Evolutionary conservation across 2,329 filamentous ascomycete genomes (phyloP).

Genomic region (Nakataea oryzae): DNA sequence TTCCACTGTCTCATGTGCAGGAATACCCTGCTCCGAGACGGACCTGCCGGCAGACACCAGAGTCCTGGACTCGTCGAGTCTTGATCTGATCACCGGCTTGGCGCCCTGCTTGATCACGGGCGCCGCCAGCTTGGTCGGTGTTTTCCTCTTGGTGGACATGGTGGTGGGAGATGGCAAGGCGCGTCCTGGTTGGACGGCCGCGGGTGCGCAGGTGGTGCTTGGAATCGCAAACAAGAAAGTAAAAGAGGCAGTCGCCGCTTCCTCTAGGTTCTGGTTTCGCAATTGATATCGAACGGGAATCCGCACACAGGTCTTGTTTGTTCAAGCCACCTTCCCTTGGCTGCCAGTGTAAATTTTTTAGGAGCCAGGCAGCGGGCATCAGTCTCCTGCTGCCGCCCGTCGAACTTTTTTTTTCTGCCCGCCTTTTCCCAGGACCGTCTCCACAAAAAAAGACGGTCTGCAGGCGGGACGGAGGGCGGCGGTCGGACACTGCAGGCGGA

Average conservation of each 20-base stretch:
- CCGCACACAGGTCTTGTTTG: neutral
- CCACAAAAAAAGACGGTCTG: neutral
- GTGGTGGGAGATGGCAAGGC: neutral
- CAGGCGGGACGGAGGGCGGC: neutral
- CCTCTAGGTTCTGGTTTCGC: neutral
- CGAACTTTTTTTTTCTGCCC: conserved; percentile 12
- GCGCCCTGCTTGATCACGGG: conserved; percentile 44
- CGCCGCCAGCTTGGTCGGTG: conserved; percentile 43
- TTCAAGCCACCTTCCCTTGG: neutral
- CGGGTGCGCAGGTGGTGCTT: neutral
- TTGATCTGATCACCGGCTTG: conserved; percentile 35
- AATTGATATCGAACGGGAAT: neutral
- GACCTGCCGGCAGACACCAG: conserved; percentile 33
- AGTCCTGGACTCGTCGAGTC: conserved; percentile 48
- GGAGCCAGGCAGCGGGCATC: neutral
- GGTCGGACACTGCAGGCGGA: neutral
- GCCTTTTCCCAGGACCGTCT: neutral
- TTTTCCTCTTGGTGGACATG: conserved; percentile 54
- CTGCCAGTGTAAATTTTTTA: conserved; percentile 6
- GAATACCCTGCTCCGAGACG: conserved; percentile 7
- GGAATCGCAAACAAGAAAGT: neutral
- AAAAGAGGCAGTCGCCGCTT: neutral
- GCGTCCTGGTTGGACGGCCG: neutral
- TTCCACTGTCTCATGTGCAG: conserved; percentile 34
- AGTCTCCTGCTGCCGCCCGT: neutral